Conservation (phyloP, 2,329 filamentous ascomycete genomes). For the Hypoxylon sp. region DNA sequence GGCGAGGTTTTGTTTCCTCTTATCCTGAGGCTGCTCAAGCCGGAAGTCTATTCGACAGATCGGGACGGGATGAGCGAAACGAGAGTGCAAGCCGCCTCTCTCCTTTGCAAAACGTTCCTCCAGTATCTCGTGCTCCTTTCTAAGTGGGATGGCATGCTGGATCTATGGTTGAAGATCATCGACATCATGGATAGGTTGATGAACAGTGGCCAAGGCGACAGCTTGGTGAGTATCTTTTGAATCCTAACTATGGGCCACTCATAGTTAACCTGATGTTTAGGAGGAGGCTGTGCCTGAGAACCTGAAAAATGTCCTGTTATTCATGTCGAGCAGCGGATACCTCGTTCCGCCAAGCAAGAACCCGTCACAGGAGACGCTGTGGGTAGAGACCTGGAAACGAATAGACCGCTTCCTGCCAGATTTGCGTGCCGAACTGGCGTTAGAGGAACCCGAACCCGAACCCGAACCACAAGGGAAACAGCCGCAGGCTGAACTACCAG, state of each 20-base stretch:
- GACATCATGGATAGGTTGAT: constrained; percentile 96
- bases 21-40: constrained; percentile 87
- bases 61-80: constrained; percentile 96
- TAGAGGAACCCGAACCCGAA: constrained; percentile 59
- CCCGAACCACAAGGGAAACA: constrained; percentile 11
- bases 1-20: constrained; percentile 93
- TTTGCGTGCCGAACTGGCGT: constrained; percentile 66
- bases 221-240: constrained; percentile 74
- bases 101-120: constrained; percentile 95
- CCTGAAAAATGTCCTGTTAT: constrained; percentile 93
- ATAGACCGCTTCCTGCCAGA: constrained; percentile 75
- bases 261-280: constrained; percentile 57
- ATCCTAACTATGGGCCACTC: constrained; percentile 9
- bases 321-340: constrained; percentile 92
- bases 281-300: constrained; percentile 96
- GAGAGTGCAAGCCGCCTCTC: constrained; percentile 87
- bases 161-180: constrained; percentile 91
- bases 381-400: constrained; percentile 73
- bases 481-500: constrained; percentile 14
- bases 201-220: constrained; percentile 94
- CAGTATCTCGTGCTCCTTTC: constrained; percentile 90
- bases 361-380: constrained; percentile 66
- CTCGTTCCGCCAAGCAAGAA: constrained; percentile 77
- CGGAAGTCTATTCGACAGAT: constrained; percentile 93
- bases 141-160: constrained; percentile 88